phyloP scores from a whole-genome alignment of 345 rosid genomes.

The Melaleuca alternifolia region DNA sequence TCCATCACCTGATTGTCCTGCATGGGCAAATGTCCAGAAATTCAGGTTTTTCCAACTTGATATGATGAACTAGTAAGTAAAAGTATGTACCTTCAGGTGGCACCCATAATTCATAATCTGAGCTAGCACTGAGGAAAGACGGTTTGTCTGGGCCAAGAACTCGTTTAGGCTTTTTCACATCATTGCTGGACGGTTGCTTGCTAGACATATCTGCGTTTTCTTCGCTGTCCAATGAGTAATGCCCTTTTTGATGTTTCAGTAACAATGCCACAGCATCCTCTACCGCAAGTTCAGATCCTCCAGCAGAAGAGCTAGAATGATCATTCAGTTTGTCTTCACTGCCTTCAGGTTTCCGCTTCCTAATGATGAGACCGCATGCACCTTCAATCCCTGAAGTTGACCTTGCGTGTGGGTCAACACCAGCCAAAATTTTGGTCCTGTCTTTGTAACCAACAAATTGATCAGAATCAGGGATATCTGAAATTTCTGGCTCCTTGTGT shows the following conservation, averaged over 20 bases:
- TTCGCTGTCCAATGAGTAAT: conserved; percentile 35
- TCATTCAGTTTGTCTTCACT: conserved; percentile 13
- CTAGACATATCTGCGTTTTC: conserved; percentile 14
- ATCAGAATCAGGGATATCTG: conserved; percentile 27
- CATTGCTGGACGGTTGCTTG: conserved; percentile 18
- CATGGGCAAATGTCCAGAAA: neutral
- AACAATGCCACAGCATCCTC: conserved; percentile 85
- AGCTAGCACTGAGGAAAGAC: conserved; percentile 36
- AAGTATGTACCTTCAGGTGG: conserved; percentile 77
- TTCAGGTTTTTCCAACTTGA: neutral
- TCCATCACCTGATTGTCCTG: conserved; percentile 98
- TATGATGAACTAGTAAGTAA: neutral
- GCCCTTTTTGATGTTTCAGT: conserved; percentile 70
- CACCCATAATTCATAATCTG: conserved; percentile 72
- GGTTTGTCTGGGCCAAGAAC: conserved; percentile 71
- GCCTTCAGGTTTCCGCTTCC: conserved; percentile 49
- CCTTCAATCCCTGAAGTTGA: conserved; percentile 30
- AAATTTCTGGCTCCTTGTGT: conserved; percentile 17
- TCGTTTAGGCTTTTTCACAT: conserved; percentile 48
- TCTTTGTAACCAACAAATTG: conserved; percentile 84
- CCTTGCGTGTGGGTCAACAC: conserved; percentile 3
- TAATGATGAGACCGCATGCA: conserved; percentile 70
- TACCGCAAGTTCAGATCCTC: conserved; percentile 42
- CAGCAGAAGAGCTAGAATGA: conserved; percentile 21
- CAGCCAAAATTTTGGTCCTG: conserved; percentile 41